Evolutionary conservation across 352 stramenopile species (phyloP), one percentile per base, ranked within the genome.

Genomic region (Pythium periplocum): DNA sequence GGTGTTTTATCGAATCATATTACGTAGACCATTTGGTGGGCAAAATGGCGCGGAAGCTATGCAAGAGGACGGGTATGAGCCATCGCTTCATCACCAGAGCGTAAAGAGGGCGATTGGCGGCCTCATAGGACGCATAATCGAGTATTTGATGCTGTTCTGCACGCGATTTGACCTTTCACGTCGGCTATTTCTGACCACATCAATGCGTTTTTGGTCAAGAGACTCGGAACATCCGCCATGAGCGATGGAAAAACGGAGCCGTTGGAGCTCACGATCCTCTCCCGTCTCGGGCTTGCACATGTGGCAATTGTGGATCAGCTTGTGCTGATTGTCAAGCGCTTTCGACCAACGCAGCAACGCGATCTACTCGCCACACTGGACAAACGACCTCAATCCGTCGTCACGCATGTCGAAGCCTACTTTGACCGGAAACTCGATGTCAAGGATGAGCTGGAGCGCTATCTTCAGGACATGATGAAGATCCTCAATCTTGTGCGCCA

Each of bases 371-470:
- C 50, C 11, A 57, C 71, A 0, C 50, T 88, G 11, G 34, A 39
- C 2, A 48, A 35, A n/a, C 51, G 62, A 2, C 60, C 55, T 0
- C 6, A 39, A 4, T 8, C 33, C 12, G 60, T 73, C 4, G 50
- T 73, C 4, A 48, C 54, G 30, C 69, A 76, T 43, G 55, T 84
- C 6, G 54, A 57, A 8, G 61, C 55, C 8, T 63, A 73, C 56
- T 88, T 85, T 40, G 75, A 83, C 46, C 71, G 71, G 34, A 73
- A 75, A 39, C 68, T 85, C 31, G 75, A 86, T 47, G 73, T 83
- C 5, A 70, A 64, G 4, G 66, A 78, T 45, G 73, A 88, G n/a
- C 68, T 86, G 41, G 75, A 83, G 50, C 62, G 75, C 8, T 86
- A 82, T 48, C 51, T 77, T 9, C 66, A 78, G 31, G 78, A 88